phyloP scores from a whole-genome alignment of 2,329 filamentous ascomycete genomes.

The Chaetomiaceae sp. region DNA sequence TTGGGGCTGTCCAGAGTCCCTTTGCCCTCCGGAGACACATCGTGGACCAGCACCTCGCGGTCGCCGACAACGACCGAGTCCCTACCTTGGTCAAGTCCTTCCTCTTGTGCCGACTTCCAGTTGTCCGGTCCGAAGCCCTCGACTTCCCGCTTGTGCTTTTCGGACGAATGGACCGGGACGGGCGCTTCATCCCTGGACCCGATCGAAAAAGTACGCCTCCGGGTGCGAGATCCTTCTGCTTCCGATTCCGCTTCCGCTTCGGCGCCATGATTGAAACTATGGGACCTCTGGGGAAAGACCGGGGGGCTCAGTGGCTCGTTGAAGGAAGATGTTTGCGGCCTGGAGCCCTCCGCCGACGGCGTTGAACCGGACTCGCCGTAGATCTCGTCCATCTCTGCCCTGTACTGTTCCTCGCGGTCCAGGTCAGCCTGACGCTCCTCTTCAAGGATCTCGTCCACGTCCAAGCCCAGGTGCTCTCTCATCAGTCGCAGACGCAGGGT shows the following conservation, averaged over 20 bases:
- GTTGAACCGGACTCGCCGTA: slow-evolving; percentile 43
- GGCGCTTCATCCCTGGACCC: slow-evolving; percentile 21
- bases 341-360: slow-evolving; percentile 20
- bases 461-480: slow-evolving; percentile 93
- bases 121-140: slow-evolving; percentile 73
- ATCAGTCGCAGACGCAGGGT: slow-evolving; percentile 89
- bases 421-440: slow-evolving; percentile 66
- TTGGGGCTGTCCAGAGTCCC: slow-evolving; percentile 52
- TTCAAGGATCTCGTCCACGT: slow-evolving; percentile 86
- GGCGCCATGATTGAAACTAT: slow-evolving; percentile 72
- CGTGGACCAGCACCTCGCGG: slow-evolving; percentile 66
- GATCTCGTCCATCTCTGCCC: slow-evolving; percentile 57
- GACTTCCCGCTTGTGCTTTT: slow-evolving; percentile 67
- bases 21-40: slow-evolving; percentile 59
- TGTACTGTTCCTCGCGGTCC: slow-evolving; percentile 50
- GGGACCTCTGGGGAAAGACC: neutral
- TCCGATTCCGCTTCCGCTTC: slow-evolving; percentile 54
- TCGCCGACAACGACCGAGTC: slow-evolving; percentile 66
- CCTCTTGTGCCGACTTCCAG: slow-evolving; percentile 61
- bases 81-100: slow-evolving; percentile 57
- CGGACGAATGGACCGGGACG: slow-evolving; percentile 54
- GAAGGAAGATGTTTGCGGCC: slow-evolving; percentile 10
- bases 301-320: slow-evolving; percentile 10
- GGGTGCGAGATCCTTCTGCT: slow-evolving; percentile 43
- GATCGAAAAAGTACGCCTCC: slow-evolving; percentile 29